A percentile compares a stretch with the other conserved stretches of the same genome.
phyloP scores from a whole-genome alignment of 2,329 filamentous ascomycete genomes.

The Chaetomiaceae sp. region DNA sequence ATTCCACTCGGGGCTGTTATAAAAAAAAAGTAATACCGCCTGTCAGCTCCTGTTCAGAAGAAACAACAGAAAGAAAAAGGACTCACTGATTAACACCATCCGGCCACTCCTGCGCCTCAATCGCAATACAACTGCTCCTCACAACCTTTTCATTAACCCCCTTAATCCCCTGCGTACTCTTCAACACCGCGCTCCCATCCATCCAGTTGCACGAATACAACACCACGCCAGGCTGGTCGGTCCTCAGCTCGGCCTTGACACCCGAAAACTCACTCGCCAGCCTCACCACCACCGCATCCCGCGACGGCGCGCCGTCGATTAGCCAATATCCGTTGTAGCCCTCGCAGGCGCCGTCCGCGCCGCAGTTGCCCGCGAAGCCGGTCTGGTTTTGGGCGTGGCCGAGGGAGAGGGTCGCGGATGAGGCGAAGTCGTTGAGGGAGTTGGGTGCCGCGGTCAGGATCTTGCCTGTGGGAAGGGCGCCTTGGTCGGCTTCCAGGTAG shows the following conservation, averaged over 20 bases:
- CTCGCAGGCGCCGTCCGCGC: slow-evolving; percentile 56
- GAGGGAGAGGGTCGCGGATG: slow-evolving; percentile 51
- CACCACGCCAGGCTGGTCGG: slow-evolving; percentile 66
- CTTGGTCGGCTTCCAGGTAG: slow-evolving; percentile 52
- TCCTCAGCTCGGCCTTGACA: slow-evolving; percentile 64
- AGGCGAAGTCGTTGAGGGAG: slow-evolving; percentile 64
- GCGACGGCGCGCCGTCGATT: slow-evolving; percentile 39
- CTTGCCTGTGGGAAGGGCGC: slow-evolving; percentile 55
- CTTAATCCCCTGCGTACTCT: slow-evolving; percentile 53
- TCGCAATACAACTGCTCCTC: slow-evolving; percentile 65
- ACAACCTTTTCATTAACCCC: slow-evolving; percentile 39
- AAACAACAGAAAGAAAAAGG: background rate
- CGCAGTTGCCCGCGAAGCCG: slow-evolving; percentile 58
- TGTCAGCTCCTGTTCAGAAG: too few relatives aligned
- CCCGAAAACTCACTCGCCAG: slow-evolving; percentile 60
- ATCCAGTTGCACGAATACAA: slow-evolving; percentile 64
- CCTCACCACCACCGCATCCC: slow-evolving; percentile 43
- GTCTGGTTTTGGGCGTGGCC: slow-evolving; percentile 55
- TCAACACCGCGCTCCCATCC: slow-evolving; percentile 47
- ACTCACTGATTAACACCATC: slow-evolving; percentile 67
- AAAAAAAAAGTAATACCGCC: slow-evolving; percentile 1
- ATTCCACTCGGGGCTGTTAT: slow-evolving; percentile 40
- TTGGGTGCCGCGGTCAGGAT: slow-evolving; percentile 52
- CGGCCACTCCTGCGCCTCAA: slow-evolving; percentile 74
- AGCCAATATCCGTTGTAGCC: slow-evolving; percentile 64